These are phyloP conservation scores for Calonectria pauciramosa DNA, from an alignment of 2,329 filamentous ascomycete species.

Conservation along the genomic window DNA sequence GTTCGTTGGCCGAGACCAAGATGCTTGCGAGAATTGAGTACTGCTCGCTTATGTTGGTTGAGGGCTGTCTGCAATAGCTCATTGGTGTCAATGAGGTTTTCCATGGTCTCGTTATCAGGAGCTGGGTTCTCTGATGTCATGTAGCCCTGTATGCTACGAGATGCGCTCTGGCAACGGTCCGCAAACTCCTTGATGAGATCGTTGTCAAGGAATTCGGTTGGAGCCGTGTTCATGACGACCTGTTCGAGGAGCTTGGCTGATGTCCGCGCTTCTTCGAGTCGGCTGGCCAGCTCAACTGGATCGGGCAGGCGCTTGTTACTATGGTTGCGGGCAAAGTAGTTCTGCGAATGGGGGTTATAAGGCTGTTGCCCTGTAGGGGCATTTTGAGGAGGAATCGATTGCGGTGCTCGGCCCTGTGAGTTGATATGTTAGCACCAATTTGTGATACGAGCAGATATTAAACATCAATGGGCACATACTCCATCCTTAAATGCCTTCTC, in stretches of 20 bases:
- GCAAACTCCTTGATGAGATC: slow-evolving; percentile 95
- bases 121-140: slow-evolving; percentile 83
- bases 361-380: slow-evolving; percentile 24
- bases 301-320: slow-evolving; percentile 69
- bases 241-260: slow-evolving; percentile 94
- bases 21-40: slow-evolving; percentile 74
- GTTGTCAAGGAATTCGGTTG: slow-evolving; percentile 80
- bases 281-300: slow-evolving; percentile 81
- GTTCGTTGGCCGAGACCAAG: slow-evolving; percentile 56
- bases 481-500: slow-evolving; percentile 70
- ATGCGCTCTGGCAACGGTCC: slow-evolving; percentile 85
- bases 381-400: slow-evolving; percentile 28
- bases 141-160: slow-evolving; percentile 86
- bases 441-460: neutral
- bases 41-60: slow-evolving; percentile 86
- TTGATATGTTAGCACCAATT: slow-evolving; percentile 25
- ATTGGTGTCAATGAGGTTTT: slow-evolving; percentile 93
- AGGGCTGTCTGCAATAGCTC: slow-evolving; percentile 88
- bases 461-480: slow-evolving; percentile 52
- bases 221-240: slow-evolving; percentile 87
- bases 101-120: slow-evolving; percentile 94
- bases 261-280: slow-evolving; percentile 91
- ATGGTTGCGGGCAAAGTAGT: slow-evolving; percentile 70
- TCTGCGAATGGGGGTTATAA: slow-evolving; percentile 60
- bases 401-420: slow-evolving; percentile 39